Conservation (phyloP, 2,329 filamentous ascomycete genomes). For the Colletotrichum falcatum region DNA sequence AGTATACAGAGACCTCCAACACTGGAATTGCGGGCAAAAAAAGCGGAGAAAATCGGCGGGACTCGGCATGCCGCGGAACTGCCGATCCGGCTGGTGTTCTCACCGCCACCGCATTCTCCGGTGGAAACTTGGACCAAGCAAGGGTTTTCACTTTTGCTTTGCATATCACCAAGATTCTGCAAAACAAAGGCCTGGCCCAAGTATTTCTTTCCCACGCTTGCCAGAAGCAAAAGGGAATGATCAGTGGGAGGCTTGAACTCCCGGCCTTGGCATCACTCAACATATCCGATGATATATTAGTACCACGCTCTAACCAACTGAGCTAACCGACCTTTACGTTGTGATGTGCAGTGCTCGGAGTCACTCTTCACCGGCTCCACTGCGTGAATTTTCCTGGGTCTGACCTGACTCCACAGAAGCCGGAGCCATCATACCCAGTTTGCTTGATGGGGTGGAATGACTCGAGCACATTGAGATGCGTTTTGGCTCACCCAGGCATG, state of each 20-base stretch:
- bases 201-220: rapidly evolving
- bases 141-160: not conserved
- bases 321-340: conserved; percentile 37
- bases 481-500: not conserved
- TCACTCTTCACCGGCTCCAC: not conserved
- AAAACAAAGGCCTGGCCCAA: not conserved
- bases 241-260: conserved; percentile 42
- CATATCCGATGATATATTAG: conserved; percentile 34
- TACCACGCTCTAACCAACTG: conserved; percentile 42
- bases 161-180: not conserved
- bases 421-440: not conserved
- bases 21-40: not conserved
- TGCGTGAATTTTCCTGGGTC: not conserved
- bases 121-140: not conserved
- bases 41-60: not conserved
- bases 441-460: not conserved
- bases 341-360: rapidly evolving
- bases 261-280: conserved; percentile 38
- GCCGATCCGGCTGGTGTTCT: conserved; percentile 1
- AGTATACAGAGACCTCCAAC: not conserved
- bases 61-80: not conserved
- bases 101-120: not conserved
- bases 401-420: not conserved
- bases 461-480: too few relatives aligned
- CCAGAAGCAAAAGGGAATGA: conserved; percentile 3